Conservation (phyloP, 176 grass and related monocot species). For the Dactylis glomerata region DNA sequence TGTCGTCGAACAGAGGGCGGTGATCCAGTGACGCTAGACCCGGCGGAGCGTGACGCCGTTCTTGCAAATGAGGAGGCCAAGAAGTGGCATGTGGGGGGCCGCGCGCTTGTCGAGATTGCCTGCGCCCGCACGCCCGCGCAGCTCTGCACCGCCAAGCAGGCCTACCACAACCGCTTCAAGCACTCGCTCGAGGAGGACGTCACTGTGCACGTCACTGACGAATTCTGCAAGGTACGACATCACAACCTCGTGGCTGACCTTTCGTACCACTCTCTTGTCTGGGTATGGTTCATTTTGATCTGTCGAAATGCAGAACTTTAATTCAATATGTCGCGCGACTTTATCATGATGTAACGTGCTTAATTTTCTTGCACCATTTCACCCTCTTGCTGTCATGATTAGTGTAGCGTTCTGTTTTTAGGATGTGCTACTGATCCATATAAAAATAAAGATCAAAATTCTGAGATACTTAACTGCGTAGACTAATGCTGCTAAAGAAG, state of each 20-base stretch:
- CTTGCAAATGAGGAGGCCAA: slow-evolving; percentile 67
- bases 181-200: slow-evolving; percentile 93
- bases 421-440: background rate
- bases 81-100: slow-evolving; percentile 53
- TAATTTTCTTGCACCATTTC: background rate
- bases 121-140: slow-evolving; percentile 59
- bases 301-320: too few species aligned
- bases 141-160: slow-evolving; percentile 60
- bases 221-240: slow-evolving; percentile 71
- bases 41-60: slow-evolving; percentile 74
- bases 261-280: too few species aligned
- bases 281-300: too few species aligned
- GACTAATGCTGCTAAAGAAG: background rate
- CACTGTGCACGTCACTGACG: slow-evolving; percentile 65
- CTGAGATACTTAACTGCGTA: background rate
- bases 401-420: background rate
- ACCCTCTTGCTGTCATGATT: background rate
- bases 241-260: background rate
- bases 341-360: background rate
- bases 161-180: slow-evolving; percentile 79
- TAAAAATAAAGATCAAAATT: background rate
- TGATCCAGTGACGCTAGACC: slow-evolving; percentile 78
- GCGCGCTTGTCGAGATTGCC: slow-evolving; percentile 76
- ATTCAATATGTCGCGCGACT: background rate
- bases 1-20: slow-evolving; percentile 40